Evolutionary conservation across 2,329 filamentous ascomycete genomes (phyloP), one percentile per base, ranked within the genome.

Genomic region (Monilinia vaccinii-corymbosi): DNA sequence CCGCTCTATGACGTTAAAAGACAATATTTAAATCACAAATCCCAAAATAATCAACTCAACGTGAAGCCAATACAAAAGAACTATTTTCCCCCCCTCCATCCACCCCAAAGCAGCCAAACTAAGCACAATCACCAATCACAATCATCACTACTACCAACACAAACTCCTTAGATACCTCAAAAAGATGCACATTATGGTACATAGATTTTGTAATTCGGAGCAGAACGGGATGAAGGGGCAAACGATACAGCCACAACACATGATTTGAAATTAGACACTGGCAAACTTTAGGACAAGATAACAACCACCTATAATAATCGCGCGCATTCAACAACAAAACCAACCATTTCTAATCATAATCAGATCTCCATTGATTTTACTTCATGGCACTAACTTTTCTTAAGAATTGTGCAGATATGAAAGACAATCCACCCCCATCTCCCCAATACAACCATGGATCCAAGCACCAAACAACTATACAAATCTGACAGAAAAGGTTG

Each of bases 391-490:
- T 13, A 32, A 44, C 11, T 44, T 53, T 25, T 44, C 16, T 44
- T 31, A n/a, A 14, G 51, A 32, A 53, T 32, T 44, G 25, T 53
- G 38, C 38, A 32, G 25, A 44, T 44, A 32, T 44, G 28, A 32
- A 53, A 31, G 28, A 44, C 25, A 53, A 53, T 44, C 25, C 50
- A 32, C 13, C 21, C 28, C 8, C 25, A 31, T 13, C 51, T 42
- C 10, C n/a, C 40, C 38, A 32, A 31, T 42, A 11, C 36, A 52
- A 28, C 23, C 50, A 28, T 42, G 11, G 18, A 42, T 51, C 56
- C 47, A 58, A 51, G 52, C 25, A 42, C 47, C 56, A 40, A 25
- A 36, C 36, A 50, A 58, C 10, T 58, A 58, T 45, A 58, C 56
- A 58, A 58, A 36, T 51, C 56, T 32, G 56, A 58, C 28, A 42